Percentiles rank a stretch among this genome's conserved stretches.
Conservation (phyloP, 2,329 filamentous ascomycete genomes). For the Byssothecium circinans region DNA sequence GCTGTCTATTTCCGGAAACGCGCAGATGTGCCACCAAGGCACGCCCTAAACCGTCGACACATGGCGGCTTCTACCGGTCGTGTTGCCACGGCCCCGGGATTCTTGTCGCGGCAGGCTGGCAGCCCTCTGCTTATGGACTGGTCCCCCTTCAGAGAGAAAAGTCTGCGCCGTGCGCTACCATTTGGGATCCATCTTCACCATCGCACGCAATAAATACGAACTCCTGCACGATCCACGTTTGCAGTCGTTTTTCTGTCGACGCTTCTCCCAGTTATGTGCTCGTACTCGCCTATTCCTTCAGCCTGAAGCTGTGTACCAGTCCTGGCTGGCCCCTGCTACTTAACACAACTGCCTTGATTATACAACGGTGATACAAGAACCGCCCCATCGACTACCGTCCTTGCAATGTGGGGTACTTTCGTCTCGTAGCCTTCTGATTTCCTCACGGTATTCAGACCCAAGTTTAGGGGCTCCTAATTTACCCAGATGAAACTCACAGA, state of each 20-base stretch:
- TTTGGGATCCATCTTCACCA: neutral
- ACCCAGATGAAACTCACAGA: conserved; percentile 24
- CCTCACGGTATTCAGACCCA: conserved; percentile 9
- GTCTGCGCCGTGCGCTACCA: conserved; percentile 2
- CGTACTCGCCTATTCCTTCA: conserved; percentile 7
- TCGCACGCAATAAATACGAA: no score
- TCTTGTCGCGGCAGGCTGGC: conserved; percentile 1
- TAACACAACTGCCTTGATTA: conserved; percentile 5
- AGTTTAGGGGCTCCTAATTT: conserved; percentile 18
- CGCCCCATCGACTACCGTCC: conserved; percentile 7
- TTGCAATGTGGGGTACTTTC: conserved; percentile 19
- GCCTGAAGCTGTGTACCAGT: conserved; percentile 11
- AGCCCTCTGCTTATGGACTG: neutral
- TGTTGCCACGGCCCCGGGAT: conserved; percentile 12
- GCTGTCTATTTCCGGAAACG: no score
- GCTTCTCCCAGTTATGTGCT: neutral
- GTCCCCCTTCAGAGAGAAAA: no score
- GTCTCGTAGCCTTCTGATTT: conserved; percentile 13
- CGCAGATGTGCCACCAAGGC: no score
- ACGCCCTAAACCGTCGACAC: no score
- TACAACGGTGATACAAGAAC: neutral
- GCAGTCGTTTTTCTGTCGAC: no score
- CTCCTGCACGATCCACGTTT: no score
- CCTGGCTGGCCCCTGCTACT: neutral
- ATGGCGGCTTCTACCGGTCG: conserved; percentile 24